Base-by-base conservation (phyloP, 495 filamentous ascomycete species). In the Penicillium canescens region DNA sequence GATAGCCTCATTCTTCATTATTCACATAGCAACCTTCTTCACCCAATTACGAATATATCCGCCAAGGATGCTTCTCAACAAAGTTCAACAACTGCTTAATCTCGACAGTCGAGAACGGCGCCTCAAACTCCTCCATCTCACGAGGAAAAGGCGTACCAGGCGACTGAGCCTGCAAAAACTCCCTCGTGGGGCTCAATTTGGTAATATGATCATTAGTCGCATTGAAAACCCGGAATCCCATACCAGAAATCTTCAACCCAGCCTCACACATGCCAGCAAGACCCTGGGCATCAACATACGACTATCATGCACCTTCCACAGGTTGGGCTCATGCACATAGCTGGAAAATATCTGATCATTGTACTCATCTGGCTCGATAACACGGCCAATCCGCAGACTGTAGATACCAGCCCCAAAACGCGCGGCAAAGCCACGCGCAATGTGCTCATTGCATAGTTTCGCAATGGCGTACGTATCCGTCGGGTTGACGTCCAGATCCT, bases 141-240 rank as follows among this genome's bases (percentile, higher is more conserved):
- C 78, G 65, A 51, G 67, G 75, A 31, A 83, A 70, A n/a, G 68
- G 66, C 40, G 65, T 74, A 36, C 70, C 57, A 7, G 78, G 79
- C 54, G 59, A 72, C 11, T 57, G 52, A 50, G 76, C 53, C 50
- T 54, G 61, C 31, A 80, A 77, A 31, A 79, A 72, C 36, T 69
- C 66, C 52, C 50, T 43, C 23, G 59, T 61, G 3, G 26, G 44
- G n/a, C 10, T 50, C 3, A 44, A 11, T 43, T 58, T 63, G 9
- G 80, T 82, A 36, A 81, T 82, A 0, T 72, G 74, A 61, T 81
- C 73, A 57, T 83, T 85, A 3, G 78, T 82, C 16, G 79, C 81
- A 63, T 84, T 85, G 64, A 85, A 83, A 0, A 83, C 63, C 55
- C 84, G 79, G 45, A 80, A 84, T 1, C 80, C 82, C 28, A 84